Conservation (phyloP, 805 yeast species). For the Schizosaccharomyces cryophilus region DNA sequence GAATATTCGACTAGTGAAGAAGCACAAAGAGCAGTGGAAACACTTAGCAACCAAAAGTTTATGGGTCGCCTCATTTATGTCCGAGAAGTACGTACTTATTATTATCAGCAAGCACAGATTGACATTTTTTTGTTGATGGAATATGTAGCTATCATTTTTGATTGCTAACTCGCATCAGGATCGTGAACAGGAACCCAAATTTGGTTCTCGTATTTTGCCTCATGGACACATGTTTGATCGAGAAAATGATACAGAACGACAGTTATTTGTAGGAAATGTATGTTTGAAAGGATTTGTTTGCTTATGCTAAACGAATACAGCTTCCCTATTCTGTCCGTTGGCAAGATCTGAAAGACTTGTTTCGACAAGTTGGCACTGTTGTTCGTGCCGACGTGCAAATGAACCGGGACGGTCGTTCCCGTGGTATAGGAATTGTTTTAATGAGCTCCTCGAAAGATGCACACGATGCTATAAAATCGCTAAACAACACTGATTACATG, state of each 20-base stretch:
- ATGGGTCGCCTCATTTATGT: slow-evolving; percentile 65
- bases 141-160: background rate
- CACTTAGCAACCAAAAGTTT: slow-evolving; percentile 38
- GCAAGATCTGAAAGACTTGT: slow-evolving; percentile 68
- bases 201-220: slow-evolving; percentile 7
- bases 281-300: slow-evolving; percentile 14
- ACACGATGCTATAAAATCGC: slow-evolving; percentile 37
- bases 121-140: background rate
- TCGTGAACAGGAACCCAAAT: slow-evolving; percentile 19
- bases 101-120: background rate
- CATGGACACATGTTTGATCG: background rate
- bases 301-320: background rate
- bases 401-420: slow-evolving; percentile 47
- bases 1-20: slow-evolving; percentile 44
- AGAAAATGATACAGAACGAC: slow-evolving; percentile 2
- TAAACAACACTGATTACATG: slow-evolving; percentile 43
- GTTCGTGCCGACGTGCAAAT: slow-evolving; percentile 54
- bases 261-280: slow-evolving; percentile 10
- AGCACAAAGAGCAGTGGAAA: slow-evolving; percentile 45
- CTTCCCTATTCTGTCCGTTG: slow-evolving; percentile 61
- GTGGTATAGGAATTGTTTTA: slow-evolving; percentile 67
- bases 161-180: slow-evolving; percentile 19
- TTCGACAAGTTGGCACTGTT: slow-evolving; percentile 44
- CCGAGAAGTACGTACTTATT: slow-evolving; percentile 29
- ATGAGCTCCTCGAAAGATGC: slow-evolving; percentile 48